Evolutionary conservation across 805 yeast species (phyloP).

Genomic region (Zygoascus tannicola): DNA sequence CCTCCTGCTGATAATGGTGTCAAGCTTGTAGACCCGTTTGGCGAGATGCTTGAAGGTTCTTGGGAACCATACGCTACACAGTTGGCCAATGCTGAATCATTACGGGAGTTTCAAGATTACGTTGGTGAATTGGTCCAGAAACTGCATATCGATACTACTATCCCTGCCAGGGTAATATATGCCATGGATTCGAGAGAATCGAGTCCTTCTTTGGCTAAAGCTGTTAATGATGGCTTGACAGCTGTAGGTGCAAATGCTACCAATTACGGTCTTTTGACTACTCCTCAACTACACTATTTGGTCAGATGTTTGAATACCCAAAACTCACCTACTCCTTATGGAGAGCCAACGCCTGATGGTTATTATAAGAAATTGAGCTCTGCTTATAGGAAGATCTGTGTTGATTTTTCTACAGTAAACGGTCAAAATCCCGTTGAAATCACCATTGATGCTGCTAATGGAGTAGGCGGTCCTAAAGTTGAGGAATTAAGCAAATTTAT

Average conservation of each 20-base stretch:
- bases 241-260: conserved; percentile 37
- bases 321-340: conserved; percentile 37
- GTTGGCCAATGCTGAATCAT: conserved; percentile 59
- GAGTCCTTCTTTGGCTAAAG: conserved; percentile 53
- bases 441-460: conserved; percentile 87
- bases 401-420: conserved; percentile 11
- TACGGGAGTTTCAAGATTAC: conserved; percentile 35
- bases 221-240: conserved; percentile 54
- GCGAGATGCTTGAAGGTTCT: conserved; percentile 72
- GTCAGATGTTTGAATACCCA: conserved; percentile 64
- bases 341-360: conserved; percentile 54
- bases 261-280: conserved; percentile 68
- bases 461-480: conserved; percentile 85
- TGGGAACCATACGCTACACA: conserved; percentile 83
- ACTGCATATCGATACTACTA: conserved; percentile 38
- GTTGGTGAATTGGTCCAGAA: conserved; percentile 33
- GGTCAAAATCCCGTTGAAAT: conserved; percentile 32
- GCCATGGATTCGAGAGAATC: conserved; percentile 88
- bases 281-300: conserved; percentile 89
- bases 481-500: conserved; percentile 38
- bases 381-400: conserved; percentile 40
- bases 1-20: conserved; percentile 91
- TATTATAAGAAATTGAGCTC: conserved; percentile 56
- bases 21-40: conserved; percentile 86
- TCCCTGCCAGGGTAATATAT: conserved; percentile 44